Conservation (phyloP, 176 grass and related monocot genomes). For the Carex parvula region DNA sequence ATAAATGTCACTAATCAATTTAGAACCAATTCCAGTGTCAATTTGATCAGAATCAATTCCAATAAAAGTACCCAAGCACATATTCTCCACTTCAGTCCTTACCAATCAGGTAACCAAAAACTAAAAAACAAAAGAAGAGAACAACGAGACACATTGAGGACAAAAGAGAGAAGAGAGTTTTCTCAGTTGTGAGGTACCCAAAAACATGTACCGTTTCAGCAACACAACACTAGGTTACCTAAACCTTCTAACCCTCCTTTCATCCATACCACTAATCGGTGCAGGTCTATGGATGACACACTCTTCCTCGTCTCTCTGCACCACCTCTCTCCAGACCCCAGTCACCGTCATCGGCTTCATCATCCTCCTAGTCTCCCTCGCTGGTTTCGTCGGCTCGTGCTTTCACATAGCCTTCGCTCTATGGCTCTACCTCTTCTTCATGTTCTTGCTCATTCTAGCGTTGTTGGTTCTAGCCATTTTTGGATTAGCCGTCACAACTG, state of each 20-base stretch:
- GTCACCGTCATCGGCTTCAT: conserved; percentile 63
- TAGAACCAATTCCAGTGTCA: not conserved
- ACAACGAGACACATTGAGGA: not conserved
- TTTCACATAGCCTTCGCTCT: conserved; percentile 61
- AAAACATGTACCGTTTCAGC: conserved; percentile 46
- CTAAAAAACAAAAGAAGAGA: not conserved
- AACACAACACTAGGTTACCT: conserved; percentile 69
- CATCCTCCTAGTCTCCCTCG: conserved; percentile 64
- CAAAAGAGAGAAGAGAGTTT: not conserved
- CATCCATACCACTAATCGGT: conserved; percentile 72
- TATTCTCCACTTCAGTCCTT: conserved; percentile 28
- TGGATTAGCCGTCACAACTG: conserved; percentile 48
- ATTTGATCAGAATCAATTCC: conserved; percentile 19
- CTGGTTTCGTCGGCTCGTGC: conserved; percentile 60
- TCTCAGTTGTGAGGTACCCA: conserved; percentile 25
- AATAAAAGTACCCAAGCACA: not conserved
- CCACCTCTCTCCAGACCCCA: conserved; percentile 53
- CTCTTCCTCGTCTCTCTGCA: conserved; percentile 45
- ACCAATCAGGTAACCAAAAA: conserved; percentile 7
- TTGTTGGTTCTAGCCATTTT: conserved; percentile 49
- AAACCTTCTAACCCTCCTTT: conserved; percentile 64
- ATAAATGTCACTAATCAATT: not conserved
- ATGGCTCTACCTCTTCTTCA: conserved; percentile 65
- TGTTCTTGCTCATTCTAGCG: conserved; percentile 49
- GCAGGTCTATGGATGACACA: conserved; percentile 64